Conservation (phyloP, 1,284 basidiomycete genomes). For the Pseudozyma thailandica region DNA sequence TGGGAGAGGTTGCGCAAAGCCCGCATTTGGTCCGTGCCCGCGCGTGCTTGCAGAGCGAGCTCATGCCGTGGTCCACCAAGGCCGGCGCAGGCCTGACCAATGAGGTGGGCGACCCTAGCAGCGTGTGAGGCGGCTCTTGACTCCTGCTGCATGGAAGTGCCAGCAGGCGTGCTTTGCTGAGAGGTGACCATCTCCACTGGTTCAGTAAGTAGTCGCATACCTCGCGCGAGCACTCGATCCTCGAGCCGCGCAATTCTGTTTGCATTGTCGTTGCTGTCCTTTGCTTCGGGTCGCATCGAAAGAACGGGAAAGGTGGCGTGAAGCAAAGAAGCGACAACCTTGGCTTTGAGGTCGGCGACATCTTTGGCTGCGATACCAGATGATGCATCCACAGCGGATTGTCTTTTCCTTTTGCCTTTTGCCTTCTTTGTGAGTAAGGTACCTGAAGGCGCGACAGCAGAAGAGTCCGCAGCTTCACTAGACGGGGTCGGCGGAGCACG, state of each 20-base stretch:
- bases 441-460: neutral
- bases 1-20: conserved; percentile 28
- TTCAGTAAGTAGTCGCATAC: conserved; percentile 25
- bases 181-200: conserved; percentile 26
- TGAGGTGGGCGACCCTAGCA: conserved; percentile 23
- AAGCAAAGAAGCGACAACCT: conserved; percentile 20
- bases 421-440: neutral
- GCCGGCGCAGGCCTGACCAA: conserved; percentile 39
- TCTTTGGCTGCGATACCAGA: conserved; percentile 7
- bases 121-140: conserved; percentile 26
- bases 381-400: conserved; percentile 4
- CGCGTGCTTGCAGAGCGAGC: conserved; percentile 10
- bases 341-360: conserved; percentile 20
- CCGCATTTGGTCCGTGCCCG: conserved; percentile 15
- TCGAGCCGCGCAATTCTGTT: conserved; percentile 27
- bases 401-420: conserved; percentile 11
- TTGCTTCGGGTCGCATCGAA: conserved; percentile 1
- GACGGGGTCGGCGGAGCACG: neutral
- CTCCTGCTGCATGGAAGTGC: neutral
- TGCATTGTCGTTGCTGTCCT: conserved; percentile 12
- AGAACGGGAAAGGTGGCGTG: conserved; percentile 47
- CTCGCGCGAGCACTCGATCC: conserved; percentile 31
- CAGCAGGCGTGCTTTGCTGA: conserved; percentile 2
- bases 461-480: neutral
- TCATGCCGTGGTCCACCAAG: conserved; percentile 23